Conservation (phyloP, 768 basidiomycete species). For the Nevesoporus exiguus region DNA sequence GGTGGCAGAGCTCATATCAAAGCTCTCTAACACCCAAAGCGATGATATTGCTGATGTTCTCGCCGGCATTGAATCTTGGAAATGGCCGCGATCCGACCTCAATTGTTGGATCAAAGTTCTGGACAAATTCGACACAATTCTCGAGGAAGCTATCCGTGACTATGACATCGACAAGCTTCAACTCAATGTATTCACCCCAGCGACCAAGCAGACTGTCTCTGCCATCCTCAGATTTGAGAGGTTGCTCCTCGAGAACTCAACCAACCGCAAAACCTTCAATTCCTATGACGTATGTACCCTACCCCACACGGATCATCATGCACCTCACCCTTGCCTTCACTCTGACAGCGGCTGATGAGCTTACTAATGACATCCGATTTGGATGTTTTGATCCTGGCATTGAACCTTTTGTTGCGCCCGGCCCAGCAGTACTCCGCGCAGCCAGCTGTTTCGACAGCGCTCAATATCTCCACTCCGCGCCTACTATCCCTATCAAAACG, state of each 20-base stretch:
- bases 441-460: conserved; percentile 75
- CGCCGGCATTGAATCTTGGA: conserved; percentile 74
- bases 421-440: conserved; percentile 93
- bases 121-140: conserved; percentile 89
- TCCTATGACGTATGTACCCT: conserved; percentile 88
- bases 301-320: background rate
- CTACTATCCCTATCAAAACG: conserved; percentile 80
- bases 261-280: conserved; percentile 92
- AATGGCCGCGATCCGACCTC: conserved; percentile 93
- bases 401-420: conserved; percentile 86
- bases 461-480: conserved; percentile 78
- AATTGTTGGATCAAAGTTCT: conserved; percentile 96
- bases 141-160: conserved; percentile 77
- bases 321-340: conserved; percentile 8
- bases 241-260: conserved; percentile 92
- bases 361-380: conserved; percentile 86
- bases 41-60: conserved; percentile 71
- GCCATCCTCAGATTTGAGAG: conserved; percentile 88
- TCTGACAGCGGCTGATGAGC: conserved; percentile 76
- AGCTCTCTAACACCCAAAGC: conserved; percentile 60
- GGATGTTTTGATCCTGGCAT: conserved; percentile 77
- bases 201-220: conserved; percentile 69
- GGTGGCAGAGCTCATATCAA: conserved; percentile 76
- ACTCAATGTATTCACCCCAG: conserved; percentile 68
- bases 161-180: conserved; percentile 88